phyloP scores from a whole-genome alignment of 495 filamentous ascomycete genomes.

The Xylaria bambusicola region DNA sequence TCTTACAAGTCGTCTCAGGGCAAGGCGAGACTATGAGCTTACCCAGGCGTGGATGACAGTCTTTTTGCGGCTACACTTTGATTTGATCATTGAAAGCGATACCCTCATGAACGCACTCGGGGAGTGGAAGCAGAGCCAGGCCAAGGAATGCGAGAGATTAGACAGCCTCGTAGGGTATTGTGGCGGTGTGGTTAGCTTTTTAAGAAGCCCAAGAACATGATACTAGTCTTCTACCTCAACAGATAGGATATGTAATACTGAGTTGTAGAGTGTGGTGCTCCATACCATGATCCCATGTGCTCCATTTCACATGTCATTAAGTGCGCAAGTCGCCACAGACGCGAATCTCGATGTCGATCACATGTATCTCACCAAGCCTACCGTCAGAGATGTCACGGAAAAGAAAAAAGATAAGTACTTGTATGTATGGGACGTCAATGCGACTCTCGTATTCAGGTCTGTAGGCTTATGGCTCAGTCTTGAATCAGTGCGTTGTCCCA shows the following conservation, averaged over 20 bases:
- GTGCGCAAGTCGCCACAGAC: background rate
- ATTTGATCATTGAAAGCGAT: slow-evolving; percentile 46
- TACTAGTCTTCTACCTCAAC: background rate
- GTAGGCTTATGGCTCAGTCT: no score
- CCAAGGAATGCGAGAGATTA: slow-evolving; percentile 67
- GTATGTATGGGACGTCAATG: no score
- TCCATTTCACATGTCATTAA: background rate
- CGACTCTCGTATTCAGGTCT: no score
- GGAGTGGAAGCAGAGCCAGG: slow-evolving; percentile 68
- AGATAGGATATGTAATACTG: background rate
- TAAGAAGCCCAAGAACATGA: slow-evolving; percentile 65
- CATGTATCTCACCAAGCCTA: no score
- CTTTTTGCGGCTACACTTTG: slow-evolving; percentile 74
- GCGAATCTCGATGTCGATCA: no score
- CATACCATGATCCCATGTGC: no score
- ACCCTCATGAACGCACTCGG: slow-evolving; percentile 51
- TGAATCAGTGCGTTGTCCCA: no score
- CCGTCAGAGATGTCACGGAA: no score
- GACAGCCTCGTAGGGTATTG: slow-evolving; percentile 81
- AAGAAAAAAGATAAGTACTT: no score
- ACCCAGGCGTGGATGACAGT: slow-evolving; percentile 96
- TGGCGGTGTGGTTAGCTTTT: slow-evolving; percentile 83
- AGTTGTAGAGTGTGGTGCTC: no score
- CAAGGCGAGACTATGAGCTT: slow-evolving; percentile 82
- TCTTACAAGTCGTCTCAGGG: slow-evolving; percentile 65